A percentile compares a stretch with the other conserved stretches of the same genome.
Evolutionary conservation across 2,329 filamentous ascomycete species (phyloP).

Genomic region (Pleoardoris graminearum): DNA sequence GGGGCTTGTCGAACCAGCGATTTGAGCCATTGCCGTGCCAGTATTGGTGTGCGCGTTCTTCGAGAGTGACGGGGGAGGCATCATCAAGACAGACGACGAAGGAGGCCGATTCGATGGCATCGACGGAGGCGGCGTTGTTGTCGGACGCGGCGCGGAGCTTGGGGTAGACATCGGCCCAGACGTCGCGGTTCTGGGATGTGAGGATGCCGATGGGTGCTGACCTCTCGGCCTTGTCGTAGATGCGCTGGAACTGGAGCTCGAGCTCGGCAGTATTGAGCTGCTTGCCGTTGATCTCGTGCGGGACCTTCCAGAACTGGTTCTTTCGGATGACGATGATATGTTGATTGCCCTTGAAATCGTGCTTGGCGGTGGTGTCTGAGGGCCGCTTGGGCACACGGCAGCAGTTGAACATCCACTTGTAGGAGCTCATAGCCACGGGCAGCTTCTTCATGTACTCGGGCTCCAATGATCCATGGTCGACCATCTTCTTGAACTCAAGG

Average conservation of each 20-base stretch:
- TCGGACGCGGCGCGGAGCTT: conserved; percentile 75
- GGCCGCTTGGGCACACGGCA: conserved; percentile 82
- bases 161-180: conserved; percentile 74
- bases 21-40: conserved; percentile 98
- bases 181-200: conserved; percentile 89
- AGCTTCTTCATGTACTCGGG: conserved; percentile 99
- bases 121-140: conserved; percentile 75
- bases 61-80: conserved; percentile 84
- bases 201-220: conserved; percentile 78
- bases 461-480: conserved; percentile 80
- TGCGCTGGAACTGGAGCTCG: conserved; percentile 81
- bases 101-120: conserved; percentile 82
- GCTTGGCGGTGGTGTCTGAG: conserved; percentile 83
- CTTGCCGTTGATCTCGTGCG: conserved; percentile 77
- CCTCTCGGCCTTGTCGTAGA: conserved; percentile 78
- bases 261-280: conserved; percentile 88
- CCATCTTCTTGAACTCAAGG: conserved; percentile 92
- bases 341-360: conserved; percentile 72
- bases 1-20: conserved; percentile 96
- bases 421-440: conserved; percentile 97
- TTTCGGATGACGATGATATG: conserved; percentile 90
- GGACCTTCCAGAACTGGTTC: conserved; percentile 96
- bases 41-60: conserved; percentile 94
- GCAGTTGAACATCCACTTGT: conserved; percentile 98
- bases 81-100: conserved; percentile 95